Conservation (phyloP, 305 asterid genomes). For the Fraxinus nigra region DNA sequence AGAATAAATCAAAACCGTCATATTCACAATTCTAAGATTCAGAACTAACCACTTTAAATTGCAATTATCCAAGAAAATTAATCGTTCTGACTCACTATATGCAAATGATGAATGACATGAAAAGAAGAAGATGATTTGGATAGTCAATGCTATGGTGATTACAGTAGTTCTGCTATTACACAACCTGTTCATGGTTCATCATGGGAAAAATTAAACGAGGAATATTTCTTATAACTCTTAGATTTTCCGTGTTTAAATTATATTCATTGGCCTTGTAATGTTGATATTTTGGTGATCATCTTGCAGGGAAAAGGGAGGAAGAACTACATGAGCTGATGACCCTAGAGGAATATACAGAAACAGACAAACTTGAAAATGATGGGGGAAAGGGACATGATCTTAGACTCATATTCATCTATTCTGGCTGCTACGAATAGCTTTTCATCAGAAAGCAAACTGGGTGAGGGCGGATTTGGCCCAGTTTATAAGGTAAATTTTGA, state of each 20-base stretch:
- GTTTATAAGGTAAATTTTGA: constrained; percentile 35
- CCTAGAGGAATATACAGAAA: constrained; percentile 30
- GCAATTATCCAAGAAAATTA: not conserved
- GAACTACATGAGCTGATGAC: constrained; percentile 27
- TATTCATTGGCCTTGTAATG: not conserved
- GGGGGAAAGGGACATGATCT: constrained; percentile 28
- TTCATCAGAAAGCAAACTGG: constrained; percentile 31
- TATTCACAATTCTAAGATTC: no score
- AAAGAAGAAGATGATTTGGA: constrained; percentile 7
- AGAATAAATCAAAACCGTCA: no score
- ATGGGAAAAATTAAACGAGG: constrained; percentile 21
- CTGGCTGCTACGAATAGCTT: constrained; percentile 35
- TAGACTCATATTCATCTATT: constrained; percentile 25
- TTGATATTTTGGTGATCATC: not conserved
- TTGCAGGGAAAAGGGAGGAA: constrained; percentile 25
- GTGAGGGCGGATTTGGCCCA: constrained; percentile 52
- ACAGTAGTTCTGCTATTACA: constrained; percentile 21
- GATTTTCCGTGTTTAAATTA: not conserved
- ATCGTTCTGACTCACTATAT: not conserved
- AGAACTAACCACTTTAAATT: no score
- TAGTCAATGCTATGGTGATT: constrained; percentile 25
- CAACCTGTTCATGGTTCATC: constrained; percentile 15
- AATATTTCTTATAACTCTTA: not conserved
- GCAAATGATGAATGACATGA: constrained; percentile 17
- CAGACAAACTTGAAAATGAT: constrained; percentile 19